A percentile compares a stretch with the other conserved stretches of the same genome.
phyloP scores from a whole-genome alignment of 352 stramenopile genomes.

The Pythium periplocum region DNA sequence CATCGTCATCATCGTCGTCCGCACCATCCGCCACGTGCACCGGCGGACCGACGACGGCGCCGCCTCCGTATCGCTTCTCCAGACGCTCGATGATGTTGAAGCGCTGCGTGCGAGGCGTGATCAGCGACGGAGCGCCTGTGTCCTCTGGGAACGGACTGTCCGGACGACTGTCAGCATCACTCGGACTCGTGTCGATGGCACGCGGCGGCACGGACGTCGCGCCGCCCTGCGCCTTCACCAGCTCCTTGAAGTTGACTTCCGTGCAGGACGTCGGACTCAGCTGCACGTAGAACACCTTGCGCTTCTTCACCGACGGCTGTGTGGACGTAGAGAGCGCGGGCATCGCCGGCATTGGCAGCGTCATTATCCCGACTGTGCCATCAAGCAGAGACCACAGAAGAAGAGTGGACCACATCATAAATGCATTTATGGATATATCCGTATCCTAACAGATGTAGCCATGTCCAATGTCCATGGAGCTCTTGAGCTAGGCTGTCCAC shows the following conservation, averaged over 20 bases:
- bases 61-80: slow-evolving; percentile 79
- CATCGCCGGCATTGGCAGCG: neutral
- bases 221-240: slow-evolving; percentile 21
- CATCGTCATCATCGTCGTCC: slow-evolving; percentile 15
- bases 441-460: no score
- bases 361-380: neutral
- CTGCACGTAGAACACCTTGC: slow-evolving; percentile 42
- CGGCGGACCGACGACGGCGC: slow-evolving; percentile 47
- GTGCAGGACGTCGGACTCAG: slow-evolving; percentile 34
- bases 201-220: neutral
- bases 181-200: neutral
- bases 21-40: slow-evolving; percentile 7
- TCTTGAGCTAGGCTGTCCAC: no score
- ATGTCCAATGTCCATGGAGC: no score
- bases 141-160: neutral
- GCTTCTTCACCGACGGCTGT: slow-evolving; percentile 3
- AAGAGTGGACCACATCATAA: neutral
- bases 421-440: neutral
- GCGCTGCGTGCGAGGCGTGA: slow-evolving; percentile 32
- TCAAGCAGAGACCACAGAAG: neutral
- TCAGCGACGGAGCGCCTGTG: neutral
- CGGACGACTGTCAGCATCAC: neutral
- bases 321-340: neutral
- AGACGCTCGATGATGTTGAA: slow-evolving; percentile 87
- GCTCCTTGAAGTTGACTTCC: slow-evolving; percentile 75